These are phyloP conservation scores for Emiliania huxleyi DNA, from an alignment of 78 protist genomes.

Conservation along the genomic window DNA sequence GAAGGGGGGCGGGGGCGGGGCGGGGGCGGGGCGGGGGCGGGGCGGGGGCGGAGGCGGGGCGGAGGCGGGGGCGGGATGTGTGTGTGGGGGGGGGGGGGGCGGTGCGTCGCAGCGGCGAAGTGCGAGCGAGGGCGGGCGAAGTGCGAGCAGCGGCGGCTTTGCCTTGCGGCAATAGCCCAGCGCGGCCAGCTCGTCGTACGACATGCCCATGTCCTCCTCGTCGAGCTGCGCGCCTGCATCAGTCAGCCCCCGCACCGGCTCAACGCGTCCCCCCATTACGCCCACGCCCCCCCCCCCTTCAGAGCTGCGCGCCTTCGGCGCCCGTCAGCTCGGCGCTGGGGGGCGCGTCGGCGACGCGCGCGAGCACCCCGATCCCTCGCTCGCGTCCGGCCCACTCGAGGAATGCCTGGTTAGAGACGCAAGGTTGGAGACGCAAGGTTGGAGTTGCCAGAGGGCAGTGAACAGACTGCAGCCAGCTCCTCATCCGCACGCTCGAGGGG, in stretches of 20 bases:
- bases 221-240: conserved; percentile 4
- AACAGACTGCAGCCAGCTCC: too few relatives aligned
- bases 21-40: neutral
- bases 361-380: neutral
- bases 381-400: neutral
- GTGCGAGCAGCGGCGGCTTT: too few relatives aligned
- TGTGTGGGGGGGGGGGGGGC: too few relatives aligned
- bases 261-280: neutral
- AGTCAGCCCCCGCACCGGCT: neutral
- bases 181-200: conserved; percentile 69
- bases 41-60: neutral
- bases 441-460: neutral
- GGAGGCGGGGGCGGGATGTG: too few relatives aligned
- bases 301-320: neutral
- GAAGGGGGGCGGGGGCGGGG: neutral
- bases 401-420: neutral
- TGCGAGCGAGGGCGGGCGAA: too few relatives aligned
- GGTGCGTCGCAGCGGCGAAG: neutral
- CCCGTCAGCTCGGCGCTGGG: conserved; percentile 84
- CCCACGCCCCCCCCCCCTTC: neutral
- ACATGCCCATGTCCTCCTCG: conserved; percentile 89
- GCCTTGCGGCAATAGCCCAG: conserved; percentile 52
- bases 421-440: neutral
- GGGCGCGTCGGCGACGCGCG: conserved; percentile 53
- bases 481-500: too few relatives aligned